Evolutionary conservation across 2,329 filamentous ascomycete genomes (phyloP), one percentile per base, ranked within the genome.

Genomic region (Chalaropsis thielavioides): DNA sequence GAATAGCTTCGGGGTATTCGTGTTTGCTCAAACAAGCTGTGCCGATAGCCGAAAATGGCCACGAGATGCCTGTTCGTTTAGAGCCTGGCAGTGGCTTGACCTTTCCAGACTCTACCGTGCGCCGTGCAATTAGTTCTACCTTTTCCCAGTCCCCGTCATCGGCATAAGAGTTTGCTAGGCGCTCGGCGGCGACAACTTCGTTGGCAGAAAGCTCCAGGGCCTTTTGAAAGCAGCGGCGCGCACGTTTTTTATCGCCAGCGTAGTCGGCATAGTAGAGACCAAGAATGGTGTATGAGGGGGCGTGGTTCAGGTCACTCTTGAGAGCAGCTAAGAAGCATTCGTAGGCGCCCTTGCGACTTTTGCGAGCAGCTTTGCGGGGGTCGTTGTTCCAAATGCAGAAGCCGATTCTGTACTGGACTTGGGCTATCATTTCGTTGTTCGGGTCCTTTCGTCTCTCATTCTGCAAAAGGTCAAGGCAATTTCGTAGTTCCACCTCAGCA

Each of bases 11-110:
- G 69, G 86, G 79, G 70, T 92, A 97, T 67, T 95, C 90, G 72
- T 95, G 90, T 72, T 90, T 94, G 75, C 95, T 96, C 72, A 97
- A 82, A 73, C 97, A 90, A 0, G 95, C 92, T 17, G 96, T 90
- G 31, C 95, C 94, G 1, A 99, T 79, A 0, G 94, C 92, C 2
- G 92, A 90, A 73, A 91, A 95, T 1, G 94, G 94, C 94, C 94
- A 99, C 75, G 92, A 96, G 68, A 95, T 86, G 0, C 91, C 90
- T 74, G 90, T 92, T 70, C 89, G 87, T 79, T 95, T 96, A 0
- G 92, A 96, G 0, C 95, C 94, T 10, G 94, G 92, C 1, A 92
- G 85, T 27, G 91, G 90, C 69, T 88, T 88, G 49, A 92, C 90
- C 74, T 91, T 94, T 64, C 94, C 94, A n/a, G 92, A 96, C 68